Evolutionary conservation across 2,329 filamentous ascomycete species (phyloP).

Genomic region (Fusarium bulbicola): DNA sequence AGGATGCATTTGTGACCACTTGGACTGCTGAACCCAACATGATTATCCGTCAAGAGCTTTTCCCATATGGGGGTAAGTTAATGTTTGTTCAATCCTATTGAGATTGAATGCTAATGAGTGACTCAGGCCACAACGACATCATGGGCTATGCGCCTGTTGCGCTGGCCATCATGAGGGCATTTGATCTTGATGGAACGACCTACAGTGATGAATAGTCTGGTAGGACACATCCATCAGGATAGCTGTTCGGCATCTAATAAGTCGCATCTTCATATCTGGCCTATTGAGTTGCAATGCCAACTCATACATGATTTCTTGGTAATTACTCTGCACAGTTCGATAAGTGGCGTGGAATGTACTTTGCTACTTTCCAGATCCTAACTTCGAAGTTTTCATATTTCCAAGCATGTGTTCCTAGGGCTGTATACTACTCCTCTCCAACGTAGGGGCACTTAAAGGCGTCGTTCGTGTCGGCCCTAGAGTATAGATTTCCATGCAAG

Average conservation of each 20-base stretch:
- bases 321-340: not conserved
- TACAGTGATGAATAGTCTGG: constrained; percentile 31
- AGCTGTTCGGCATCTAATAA: not conserved
- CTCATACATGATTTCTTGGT: not conserved
- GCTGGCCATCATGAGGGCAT: constrained; percentile 72
- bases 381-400: not conserved
- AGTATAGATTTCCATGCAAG: not conserved
- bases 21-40: constrained; percentile 57
- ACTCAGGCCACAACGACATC: constrained; percentile 73
- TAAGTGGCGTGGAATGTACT: not conserved
- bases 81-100: not conserved
- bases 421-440: not conserved
- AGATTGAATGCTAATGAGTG: not conserved
- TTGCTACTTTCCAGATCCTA: not conserved
- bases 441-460: no score
- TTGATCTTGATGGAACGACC: constrained; percentile 55
- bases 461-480: not conserved
- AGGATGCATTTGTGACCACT: constrained; percentile 59
- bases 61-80: constrained; percentile 63
- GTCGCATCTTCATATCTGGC: not conserved
- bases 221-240: no score
- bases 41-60: constrained; percentile 62
- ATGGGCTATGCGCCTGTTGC: constrained; percentile 71
- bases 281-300: not conserved
- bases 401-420: not conserved